phyloP scores from a whole-genome alignment of 2,329 filamentous ascomycete species.

The Fusarium sulawesiense region DNA sequence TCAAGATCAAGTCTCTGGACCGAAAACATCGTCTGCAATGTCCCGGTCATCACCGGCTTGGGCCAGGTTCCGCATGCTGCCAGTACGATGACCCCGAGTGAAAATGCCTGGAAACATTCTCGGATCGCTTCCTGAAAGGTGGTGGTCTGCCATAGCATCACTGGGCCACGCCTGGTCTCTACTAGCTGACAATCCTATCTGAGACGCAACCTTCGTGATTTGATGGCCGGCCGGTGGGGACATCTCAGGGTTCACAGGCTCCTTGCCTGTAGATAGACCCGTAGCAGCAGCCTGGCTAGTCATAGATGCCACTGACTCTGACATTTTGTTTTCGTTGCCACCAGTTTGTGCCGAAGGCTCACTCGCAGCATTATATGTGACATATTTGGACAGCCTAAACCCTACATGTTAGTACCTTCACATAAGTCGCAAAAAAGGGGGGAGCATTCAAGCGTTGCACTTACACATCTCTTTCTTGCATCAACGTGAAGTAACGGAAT shows the following conservation, averaged over 20 bases:
- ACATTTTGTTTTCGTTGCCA: slow-evolving; percentile 28
- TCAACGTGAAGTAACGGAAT: slow-evolving; percentile 86
- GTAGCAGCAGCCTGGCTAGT: slow-evolving; percentile 9
- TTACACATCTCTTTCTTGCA: slow-evolving; percentile 87
- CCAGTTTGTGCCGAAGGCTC: slow-evolving; percentile 30
- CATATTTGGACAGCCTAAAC: slow-evolving; percentile 58
- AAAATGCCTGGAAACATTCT: slow-evolving; percentile 79
- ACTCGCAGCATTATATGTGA: slow-evolving; percentile 48
- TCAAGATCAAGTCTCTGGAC: slow-evolving; percentile 27
- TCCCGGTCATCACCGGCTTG: slow-evolving; percentile 42
- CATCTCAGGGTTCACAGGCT: slow-evolving; percentile 18
- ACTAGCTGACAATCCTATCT: slow-evolving; percentile 29
- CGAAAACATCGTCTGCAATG: slow-evolving; percentile 32
- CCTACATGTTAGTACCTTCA: slow-evolving; percentile 5
- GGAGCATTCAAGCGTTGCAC: slow-evolving; percentile 46
- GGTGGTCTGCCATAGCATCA: slow-evolving; percentile 56
- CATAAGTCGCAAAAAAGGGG: neutral
- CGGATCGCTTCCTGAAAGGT: slow-evolving; percentile 71
- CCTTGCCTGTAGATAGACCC: slow-evolving; percentile 5
- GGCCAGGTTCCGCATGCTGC: slow-evolving; percentile 52
- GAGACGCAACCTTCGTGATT: slow-evolving; percentile 35
- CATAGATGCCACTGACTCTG: slow-evolving; percentile 34
- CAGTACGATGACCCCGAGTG: slow-evolving; percentile 59
- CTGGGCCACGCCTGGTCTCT: slow-evolving; percentile 54
- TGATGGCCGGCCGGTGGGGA: slow-evolving; percentile 25